Evolutionary conservation across 495 filamentous ascomycete species (phyloP).

Genomic region (Cetradonia linearis): DNA sequence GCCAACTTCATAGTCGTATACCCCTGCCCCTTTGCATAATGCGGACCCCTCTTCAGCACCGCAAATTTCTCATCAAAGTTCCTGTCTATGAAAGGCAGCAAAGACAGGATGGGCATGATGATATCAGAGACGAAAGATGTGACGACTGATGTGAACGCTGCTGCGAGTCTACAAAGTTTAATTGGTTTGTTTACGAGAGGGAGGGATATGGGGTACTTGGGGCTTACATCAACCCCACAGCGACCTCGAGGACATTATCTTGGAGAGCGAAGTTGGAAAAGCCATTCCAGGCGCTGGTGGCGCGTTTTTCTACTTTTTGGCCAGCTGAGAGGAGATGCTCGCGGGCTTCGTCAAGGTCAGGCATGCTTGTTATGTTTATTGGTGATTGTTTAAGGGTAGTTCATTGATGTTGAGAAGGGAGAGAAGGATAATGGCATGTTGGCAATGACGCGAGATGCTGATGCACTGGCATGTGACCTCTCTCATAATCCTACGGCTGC

Average conservation of each 20-base stretch:
- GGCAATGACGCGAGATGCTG: too few relatives aligned
- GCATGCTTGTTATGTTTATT: not conserved
- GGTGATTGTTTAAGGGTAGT: not conserved
- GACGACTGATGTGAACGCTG: constrained; percentile 62
- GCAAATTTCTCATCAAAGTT: constrained; percentile 73
- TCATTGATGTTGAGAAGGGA: not conserved
- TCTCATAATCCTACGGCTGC: too few relatives aligned
- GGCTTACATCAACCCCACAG: constrained; percentile 59
- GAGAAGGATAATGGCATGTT: not conserved
- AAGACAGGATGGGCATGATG: constrained; percentile 55
- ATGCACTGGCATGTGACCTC: too few relatives aligned
- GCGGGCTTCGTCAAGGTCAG: constrained; percentile 20
- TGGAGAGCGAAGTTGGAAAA: constrained; percentile 63
- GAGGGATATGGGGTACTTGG: not conserved
- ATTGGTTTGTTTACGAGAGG: not conserved
- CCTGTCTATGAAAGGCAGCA: constrained; percentile 56
- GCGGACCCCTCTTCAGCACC: constrained; percentile 46
- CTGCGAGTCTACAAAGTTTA: constrained; percentile 43
- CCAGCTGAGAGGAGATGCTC: constrained; percentile 26
- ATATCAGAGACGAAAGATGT: constrained; percentile 65
- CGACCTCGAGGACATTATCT: constrained; percentile 68
- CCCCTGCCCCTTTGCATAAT: constrained; percentile 35
- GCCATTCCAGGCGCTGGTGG: constrained; percentile 43
- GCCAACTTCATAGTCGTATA: constrained; percentile 65
- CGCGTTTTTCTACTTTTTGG: constrained; percentile 32